Percentiles rank a stretch among this genome's conserved stretches.
These are phyloP conservation scores for Trapa bicornis DNA, from an alignment of 345 rosid species.

Conservation along the genomic window DNA sequence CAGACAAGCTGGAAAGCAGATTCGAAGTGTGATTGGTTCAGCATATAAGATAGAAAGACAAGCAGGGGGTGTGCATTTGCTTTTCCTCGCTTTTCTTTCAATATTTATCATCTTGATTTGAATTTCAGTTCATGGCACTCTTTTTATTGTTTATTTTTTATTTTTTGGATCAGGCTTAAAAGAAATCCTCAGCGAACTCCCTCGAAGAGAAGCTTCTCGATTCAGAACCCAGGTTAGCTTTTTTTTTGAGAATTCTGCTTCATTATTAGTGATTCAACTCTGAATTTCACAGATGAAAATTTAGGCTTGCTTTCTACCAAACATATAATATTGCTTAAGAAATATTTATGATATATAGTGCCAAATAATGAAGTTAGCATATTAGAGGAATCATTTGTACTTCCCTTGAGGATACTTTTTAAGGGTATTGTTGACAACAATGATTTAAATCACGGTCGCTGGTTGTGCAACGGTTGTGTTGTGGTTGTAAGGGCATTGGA, in stretches of 20 bases:
- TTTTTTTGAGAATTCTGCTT: not conserved
- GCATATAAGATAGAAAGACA: conserved; percentile 86
- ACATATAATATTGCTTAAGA: not conserved
- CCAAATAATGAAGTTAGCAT: not conserved
- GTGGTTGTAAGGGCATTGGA: too few species aligned
- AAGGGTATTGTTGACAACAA: too few species aligned
- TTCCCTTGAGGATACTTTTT: too few species aligned
- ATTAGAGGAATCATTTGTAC: too few species aligned
- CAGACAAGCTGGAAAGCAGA: conserved; percentile 95
- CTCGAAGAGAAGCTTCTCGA: conserved; percentile 74
- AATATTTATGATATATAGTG: not conserved
- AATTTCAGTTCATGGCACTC: not conserved
- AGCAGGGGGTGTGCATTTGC: conserved; percentile 47
- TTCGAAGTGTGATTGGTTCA: conserved; percentile 45
- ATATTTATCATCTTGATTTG: not conserved
- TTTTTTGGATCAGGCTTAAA: conserved; percentile 47
- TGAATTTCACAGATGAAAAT: not conserved
- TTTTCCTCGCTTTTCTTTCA: not conserved
- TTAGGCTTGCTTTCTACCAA: not conserved
- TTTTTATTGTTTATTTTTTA: not conserved
- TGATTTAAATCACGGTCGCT: too few species aligned
- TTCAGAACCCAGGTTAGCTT: conserved; percentile 56
- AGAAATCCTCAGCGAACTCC: conserved; percentile 58
- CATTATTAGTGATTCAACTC: not conserved
- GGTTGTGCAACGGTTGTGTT: too few species aligned